Evolutionary conservation across 768 basidiomycete genomes (phyloP).

Genomic region (Mycena albidolilacea): DNA sequence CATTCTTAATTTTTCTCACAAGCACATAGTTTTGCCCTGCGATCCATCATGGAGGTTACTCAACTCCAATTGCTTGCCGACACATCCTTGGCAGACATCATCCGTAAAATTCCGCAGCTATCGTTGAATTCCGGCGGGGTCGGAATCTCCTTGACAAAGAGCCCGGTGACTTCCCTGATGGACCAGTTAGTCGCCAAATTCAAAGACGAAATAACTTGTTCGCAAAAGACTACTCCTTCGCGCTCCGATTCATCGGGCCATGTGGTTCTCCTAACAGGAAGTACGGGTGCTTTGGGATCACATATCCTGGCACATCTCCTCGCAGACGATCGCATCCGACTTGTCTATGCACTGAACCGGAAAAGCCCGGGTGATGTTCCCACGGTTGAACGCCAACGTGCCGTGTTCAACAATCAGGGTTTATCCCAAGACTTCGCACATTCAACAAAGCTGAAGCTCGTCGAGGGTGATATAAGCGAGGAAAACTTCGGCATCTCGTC

Average conservation of each 20-base stretch:
- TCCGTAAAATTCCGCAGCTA: neutral
- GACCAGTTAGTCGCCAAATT: too few relatives aligned
- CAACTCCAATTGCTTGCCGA: constrained; percentile 26
- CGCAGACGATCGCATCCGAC: constrained; percentile 33
- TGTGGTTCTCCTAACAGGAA: constrained; percentile 49
- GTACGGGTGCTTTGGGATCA: constrained; percentile 51
- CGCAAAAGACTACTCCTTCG: too few relatives aligned
- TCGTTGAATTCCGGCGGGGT: neutral
- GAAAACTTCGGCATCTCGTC: constrained; percentile 4
- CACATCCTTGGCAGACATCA: constrained; percentile 7
- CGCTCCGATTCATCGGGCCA: neutral
- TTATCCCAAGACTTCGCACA: neutral
- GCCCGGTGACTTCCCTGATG: too few relatives aligned
- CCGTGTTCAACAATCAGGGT: neutral
- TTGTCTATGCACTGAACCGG: constrained; percentile 47
- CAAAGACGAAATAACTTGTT: too few relatives aligned
- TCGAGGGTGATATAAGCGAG: neutral
- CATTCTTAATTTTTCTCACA: too few relatives aligned
- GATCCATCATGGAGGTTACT: constrained; percentile 6
- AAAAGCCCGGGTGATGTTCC: neutral
- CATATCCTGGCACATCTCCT: constrained; percentile 47
- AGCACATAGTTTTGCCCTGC: constrained; percentile 10
- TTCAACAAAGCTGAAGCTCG: constrained; percentile 6
- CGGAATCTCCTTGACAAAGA: too few relatives aligned
- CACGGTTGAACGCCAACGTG: neutral